Evolutionary conservation across 306 rosid species (phyloP), one percentile per base, ranked within the genome.

Genomic region (Canavalia ensiformis): DNA sequence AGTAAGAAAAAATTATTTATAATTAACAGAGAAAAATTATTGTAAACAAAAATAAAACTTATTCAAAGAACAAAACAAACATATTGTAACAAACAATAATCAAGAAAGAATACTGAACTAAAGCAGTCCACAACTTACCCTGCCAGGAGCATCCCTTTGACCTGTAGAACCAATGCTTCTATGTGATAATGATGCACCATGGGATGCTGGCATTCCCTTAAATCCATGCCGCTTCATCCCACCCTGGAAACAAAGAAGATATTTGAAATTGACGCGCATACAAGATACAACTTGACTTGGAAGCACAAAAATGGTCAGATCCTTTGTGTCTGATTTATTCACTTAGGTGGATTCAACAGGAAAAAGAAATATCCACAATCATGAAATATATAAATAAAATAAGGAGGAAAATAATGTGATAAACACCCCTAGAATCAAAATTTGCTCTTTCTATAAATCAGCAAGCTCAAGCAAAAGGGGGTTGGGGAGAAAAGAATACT

Each of bases 121-220:
- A 76, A 57, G 42, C 77, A 77, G 72, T 65, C 37, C 28, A 47
- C 28, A 47, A 70, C 83, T 54, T 46, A 93, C 99, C 97, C 42
- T 96, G 83, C 98, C 97, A 42, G 90, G 90, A 80, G 82, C 82
- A 81, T 87, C 93, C 78, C 91, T 80, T 83, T 84, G 91, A 72
- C 99, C 98, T 1, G 88, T 83, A 63, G 99, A 95, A 81, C 99
- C 99, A 59, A 6, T 5, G 45, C 84, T 80, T 77, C 97, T 88
- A 81, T 92, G 94, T 0, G 91, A 75, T 71, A 49, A 2, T 30
- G 99, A 96, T 18, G 89, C 82, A 78, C 99, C 99, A 47, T 93
- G 98, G 78, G 87, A 68, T 66, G 94, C 99, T 12, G 98, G 94
- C 81, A 62, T 46, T 80, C 99, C 99, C 1, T 13, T 18, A 86